These are phyloP conservation scores for Zymoseptoria pseudotritici DNA, from an alignment of 2,329 filamentous ascomycete species.

Conservation along the genomic window DNA sequence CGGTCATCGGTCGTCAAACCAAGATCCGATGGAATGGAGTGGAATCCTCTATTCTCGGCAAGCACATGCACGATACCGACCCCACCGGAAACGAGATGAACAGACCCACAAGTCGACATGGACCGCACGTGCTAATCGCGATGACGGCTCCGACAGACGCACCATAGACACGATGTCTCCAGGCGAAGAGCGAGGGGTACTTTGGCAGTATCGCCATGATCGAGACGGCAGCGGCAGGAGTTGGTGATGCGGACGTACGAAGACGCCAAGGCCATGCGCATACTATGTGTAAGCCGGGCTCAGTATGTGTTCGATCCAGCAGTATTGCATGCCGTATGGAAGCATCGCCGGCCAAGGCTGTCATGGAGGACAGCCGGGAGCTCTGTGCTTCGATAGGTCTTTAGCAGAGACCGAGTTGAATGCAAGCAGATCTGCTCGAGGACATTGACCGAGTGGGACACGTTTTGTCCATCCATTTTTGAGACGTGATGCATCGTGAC, in stretches of 20 bases:
- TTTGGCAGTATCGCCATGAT: neutral
- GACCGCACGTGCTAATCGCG: neutral
- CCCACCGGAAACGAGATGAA: neutral
- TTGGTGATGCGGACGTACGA: too few relatives aligned
- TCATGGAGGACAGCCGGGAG: too few relatives aligned
- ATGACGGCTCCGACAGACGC: neutral
- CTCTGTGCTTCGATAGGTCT: too few relatives aligned
- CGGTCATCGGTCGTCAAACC: too few relatives aligned
- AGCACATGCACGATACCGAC: neutral
- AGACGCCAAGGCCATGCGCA: too few relatives aligned
- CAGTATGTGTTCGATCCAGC: too few relatives aligned
- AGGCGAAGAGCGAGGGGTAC: neutral
- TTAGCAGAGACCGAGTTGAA: neutral
- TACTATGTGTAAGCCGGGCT: too few relatives aligned
- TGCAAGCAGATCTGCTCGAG: neutral
- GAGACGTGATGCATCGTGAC: neutral
- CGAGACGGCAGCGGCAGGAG: too few relatives aligned
- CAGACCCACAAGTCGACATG: neutral
- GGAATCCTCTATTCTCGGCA: neutral
- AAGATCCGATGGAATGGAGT: too few relatives aligned
- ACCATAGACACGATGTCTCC: neutral
- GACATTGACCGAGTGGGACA: neutral
- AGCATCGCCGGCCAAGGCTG: too few relatives aligned
- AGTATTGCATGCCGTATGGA: too few relatives aligned
- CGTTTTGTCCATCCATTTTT: neutral